These are phyloP conservation scores for Phytophthora palmivora DNA, from an alignment of 352 stramenopile genomes.

Conservation along the genomic window DNA sequence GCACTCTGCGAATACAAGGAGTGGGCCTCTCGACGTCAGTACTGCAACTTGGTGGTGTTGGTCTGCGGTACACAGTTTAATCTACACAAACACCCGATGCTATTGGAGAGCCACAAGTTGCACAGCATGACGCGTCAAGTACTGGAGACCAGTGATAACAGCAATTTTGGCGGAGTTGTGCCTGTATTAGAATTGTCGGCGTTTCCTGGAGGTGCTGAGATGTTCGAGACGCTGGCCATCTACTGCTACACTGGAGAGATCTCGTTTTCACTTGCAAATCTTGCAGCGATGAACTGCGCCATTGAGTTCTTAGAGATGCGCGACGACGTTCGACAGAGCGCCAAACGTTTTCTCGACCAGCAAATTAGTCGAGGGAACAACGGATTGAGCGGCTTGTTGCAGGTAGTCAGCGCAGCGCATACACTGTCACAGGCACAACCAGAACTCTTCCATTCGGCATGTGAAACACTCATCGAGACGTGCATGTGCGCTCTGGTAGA, in stretches of 20 bases:
- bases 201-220: conserved; percentile 61
- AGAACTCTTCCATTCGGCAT: conserved; percentile 27
- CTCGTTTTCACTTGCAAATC: conserved; percentile 34
- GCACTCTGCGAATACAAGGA: conserved; percentile 64
- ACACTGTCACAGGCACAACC: conserved; percentile 30
- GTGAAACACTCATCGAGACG: conserved; percentile 31
- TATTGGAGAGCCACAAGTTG: conserved; percentile 59
- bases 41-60: conserved; percentile 72
- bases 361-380: conserved; percentile 19
- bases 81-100: conserved; percentile 73
- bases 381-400: conserved; percentile 22
- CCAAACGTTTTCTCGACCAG: conserved; percentile 40
- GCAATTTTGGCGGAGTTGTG: conserved; percentile 21
- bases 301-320: conserved; percentile 61
- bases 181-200: conserved; percentile 51
- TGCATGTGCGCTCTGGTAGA: conserved; percentile 38
- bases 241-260: conserved; percentile 73
- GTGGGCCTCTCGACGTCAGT: conserved; percentile 44
- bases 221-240: conserved; percentile 75
- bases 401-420: conserved; percentile 25
- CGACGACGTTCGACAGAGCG: conserved; percentile 34
- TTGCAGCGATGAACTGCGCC: conserved; percentile 43
- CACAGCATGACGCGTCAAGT: conserved; percentile 44
- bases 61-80: conserved; percentile 75
- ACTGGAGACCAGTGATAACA: conserved; percentile 20